Percentiles rank a stretch among this genome's conserved stretches.
Conservation (phyloP, 208 protist genomes). For the Trypanosoma platydactyli region DNA sequence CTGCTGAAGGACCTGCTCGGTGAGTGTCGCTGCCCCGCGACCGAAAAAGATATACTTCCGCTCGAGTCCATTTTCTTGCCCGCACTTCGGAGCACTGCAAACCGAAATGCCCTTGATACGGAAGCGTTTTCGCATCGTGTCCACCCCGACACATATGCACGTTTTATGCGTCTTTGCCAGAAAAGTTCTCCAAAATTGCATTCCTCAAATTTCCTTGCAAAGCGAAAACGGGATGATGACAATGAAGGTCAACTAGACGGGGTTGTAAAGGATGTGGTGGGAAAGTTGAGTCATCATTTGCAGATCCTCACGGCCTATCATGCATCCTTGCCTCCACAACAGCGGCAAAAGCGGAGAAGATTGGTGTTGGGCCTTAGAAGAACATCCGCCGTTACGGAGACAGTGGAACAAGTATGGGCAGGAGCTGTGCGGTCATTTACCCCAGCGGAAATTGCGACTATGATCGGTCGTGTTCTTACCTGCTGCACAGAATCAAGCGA, state of each 20-base stretch:
- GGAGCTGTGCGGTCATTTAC: background rate
- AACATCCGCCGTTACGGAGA: background rate
- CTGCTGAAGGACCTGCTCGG: constrained; percentile 17
- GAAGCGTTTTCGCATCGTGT: background rate
- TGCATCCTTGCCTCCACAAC: constrained; percentile 1
- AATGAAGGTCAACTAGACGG: background rate
- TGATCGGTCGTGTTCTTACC: constrained; percentile 13
- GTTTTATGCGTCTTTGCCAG: constrained; percentile 9
- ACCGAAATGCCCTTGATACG: background rate
- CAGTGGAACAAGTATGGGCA: background rate
- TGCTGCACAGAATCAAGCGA: background rate
- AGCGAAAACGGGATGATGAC: background rate
- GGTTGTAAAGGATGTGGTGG: background rate
- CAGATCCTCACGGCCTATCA: background rate
- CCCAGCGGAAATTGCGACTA: background rate
- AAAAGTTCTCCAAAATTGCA: background rate
- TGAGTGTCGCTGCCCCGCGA: background rate
- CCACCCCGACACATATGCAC: background rate
- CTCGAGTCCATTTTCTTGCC: background rate
- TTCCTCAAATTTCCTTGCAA: background rate
- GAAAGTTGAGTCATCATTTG: constrained; percentile 1
- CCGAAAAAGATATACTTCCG: background rate
- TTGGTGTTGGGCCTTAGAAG: constrained; percentile 14
- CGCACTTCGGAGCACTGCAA: background rate
- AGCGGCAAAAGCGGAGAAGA: background rate